phyloP scores from a whole-genome alignment of 1,139 yeast genomes.

The Wickerhamiella infanticola region DNA sequence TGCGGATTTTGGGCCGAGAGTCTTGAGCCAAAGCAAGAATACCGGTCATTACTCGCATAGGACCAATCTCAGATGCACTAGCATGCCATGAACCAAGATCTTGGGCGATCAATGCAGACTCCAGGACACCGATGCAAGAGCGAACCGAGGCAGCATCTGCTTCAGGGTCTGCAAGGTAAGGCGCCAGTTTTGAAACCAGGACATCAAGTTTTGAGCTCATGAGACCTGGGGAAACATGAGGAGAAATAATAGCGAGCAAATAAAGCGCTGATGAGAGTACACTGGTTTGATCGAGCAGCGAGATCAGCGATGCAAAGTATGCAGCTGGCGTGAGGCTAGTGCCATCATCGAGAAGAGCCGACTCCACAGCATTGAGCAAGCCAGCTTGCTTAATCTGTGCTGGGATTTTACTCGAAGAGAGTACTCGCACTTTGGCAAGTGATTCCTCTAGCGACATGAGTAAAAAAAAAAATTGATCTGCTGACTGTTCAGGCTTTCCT shows the following conservation, averaged over 20 bases:
- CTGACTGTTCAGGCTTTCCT: neutral
- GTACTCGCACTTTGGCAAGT: slow-evolving; percentile 12
- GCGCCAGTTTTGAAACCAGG: slow-evolving; percentile 65
- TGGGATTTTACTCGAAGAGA: slow-evolving; percentile 13
- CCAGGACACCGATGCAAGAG: slow-evolving; percentile 77
- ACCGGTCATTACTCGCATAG: slow-evolving; percentile 70
- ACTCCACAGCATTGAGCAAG: slow-evolving; percentile 79
- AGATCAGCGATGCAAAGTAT: slow-evolving; percentile 69
- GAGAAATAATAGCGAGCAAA: slow-evolving; percentile 65
- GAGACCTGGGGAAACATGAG: slow-evolving; percentile 54
- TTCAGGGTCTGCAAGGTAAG: slow-evolving; percentile 51
- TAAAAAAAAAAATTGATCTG: slow-evolving; percentile 1
- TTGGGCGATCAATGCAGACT: slow-evolving; percentile 63
- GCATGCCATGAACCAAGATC: slow-evolving; percentile 63
- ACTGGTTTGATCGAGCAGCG: slow-evolving; percentile 62
- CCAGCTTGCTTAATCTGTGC: slow-evolving; percentile 32
- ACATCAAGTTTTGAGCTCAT: slow-evolving; percentile 61
- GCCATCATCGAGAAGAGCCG: slow-evolving; percentile 59
- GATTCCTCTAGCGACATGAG: slow-evolving; percentile 12
- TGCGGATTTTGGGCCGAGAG: slow-evolving; percentile 88
- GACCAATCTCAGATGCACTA: slow-evolving; percentile 38
- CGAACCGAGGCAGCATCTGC: slow-evolving; percentile 77
- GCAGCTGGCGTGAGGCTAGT: slow-evolving; percentile 44
- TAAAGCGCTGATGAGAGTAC: slow-evolving; percentile 69
- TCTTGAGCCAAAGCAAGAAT: slow-evolving; percentile 68